These are phyloP conservation scores for Phytopythium oedochilum DNA, from an alignment of 352 stramenopile species.

Conservation along the genomic window DNA sequence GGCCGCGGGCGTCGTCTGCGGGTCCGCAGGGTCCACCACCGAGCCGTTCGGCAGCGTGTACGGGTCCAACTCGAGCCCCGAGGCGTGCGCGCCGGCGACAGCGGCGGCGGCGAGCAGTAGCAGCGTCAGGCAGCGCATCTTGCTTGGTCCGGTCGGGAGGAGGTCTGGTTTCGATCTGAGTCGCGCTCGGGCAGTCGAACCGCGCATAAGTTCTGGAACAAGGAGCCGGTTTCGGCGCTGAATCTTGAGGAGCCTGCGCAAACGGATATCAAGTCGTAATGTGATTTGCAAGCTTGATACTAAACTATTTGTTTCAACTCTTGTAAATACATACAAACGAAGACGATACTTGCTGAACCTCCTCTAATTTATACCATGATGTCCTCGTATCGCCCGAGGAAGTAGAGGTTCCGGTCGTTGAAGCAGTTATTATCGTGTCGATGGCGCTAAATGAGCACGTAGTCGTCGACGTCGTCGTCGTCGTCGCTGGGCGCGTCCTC, in stretches of 20 bases:
- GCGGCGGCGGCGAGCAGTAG: conserved; percentile 7
- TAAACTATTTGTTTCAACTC: too few species aligned
- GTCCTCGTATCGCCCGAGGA: too few species aligned
- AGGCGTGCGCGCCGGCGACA: background rate
- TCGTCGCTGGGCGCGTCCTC: conserved; percentile 37
- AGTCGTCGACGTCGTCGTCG: conserved; percentile 72
- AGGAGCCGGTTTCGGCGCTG: background rate
- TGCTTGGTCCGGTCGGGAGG: background rate
- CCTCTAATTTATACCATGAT: too few species aligned
- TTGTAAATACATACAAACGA: too few species aligned
- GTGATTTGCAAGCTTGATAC: too few species aligned
- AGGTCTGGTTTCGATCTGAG: background rate
- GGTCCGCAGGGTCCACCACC: conserved; percentile 20
- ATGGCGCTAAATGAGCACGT: conserved; percentile 57
- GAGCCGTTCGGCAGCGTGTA: conserved; percentile 24
- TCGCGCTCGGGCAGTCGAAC: too few species aligned
- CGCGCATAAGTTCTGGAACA: background rate
- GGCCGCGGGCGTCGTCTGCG: background rate
- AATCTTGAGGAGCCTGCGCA: too few species aligned
- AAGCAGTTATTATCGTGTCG: conserved; percentile 1
- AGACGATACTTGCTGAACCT: too few species aligned
- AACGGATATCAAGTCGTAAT: too few species aligned
- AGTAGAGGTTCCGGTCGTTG: background rate
- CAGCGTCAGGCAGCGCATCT: conserved; percentile 1
- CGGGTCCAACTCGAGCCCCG: conserved; percentile 13